A percentile compares a stretch with the other conserved stretches of the same genome.
Conservation (phyloP, 2,329 filamentous ascomycete genomes). For the Paraphoma sp. region DNA sequence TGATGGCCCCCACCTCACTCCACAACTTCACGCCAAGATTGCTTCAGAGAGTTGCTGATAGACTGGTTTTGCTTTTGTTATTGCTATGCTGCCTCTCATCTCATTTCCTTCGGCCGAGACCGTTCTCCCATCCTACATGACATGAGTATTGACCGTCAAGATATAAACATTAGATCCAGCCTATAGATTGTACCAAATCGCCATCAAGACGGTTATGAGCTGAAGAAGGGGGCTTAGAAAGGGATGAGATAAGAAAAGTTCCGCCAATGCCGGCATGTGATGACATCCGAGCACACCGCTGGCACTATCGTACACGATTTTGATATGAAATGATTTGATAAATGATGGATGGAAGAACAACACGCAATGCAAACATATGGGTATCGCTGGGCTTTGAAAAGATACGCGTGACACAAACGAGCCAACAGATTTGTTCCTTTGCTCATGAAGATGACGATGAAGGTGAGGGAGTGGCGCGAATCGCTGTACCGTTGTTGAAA, state of each 20-base stretch:
- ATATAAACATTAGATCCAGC: slow-evolving; percentile 39
- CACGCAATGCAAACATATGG: slow-evolving; percentile 12
- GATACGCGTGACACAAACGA: background rate
- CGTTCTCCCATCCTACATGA: slow-evolving; percentile 1
- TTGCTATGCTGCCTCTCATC: background rate
- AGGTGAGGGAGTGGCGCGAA: slow-evolving; percentile 19
- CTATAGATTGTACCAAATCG: slow-evolving; percentile 21
- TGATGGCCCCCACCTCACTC: too few species aligned
- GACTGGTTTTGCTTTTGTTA: background rate
- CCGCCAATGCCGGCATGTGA: background rate
- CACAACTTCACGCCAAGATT: too few species aligned
- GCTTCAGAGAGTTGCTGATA: too few species aligned
- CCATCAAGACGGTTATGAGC: slow-evolving; percentile 32
- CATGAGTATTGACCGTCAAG: slow-evolving; percentile 18
- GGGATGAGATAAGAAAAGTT: background rate
- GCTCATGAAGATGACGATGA: slow-evolving; percentile 6
- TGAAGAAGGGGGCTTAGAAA: slow-evolving; percentile 8
- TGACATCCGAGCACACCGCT: background rate
- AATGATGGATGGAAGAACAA: background rate
- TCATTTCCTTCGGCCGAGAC: background rate
- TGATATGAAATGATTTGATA: background rate
- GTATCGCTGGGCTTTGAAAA: slow-evolving; percentile 21
- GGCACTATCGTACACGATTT: slow-evolving; percentile 17
- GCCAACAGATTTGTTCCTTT: background rate
- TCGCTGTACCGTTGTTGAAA: slow-evolving; percentile 43